These are phyloP conservation scores for Lathyrus tuberosus DNA, from an alignment of 306 rosid genomes.

Conservation along the genomic window DNA sequence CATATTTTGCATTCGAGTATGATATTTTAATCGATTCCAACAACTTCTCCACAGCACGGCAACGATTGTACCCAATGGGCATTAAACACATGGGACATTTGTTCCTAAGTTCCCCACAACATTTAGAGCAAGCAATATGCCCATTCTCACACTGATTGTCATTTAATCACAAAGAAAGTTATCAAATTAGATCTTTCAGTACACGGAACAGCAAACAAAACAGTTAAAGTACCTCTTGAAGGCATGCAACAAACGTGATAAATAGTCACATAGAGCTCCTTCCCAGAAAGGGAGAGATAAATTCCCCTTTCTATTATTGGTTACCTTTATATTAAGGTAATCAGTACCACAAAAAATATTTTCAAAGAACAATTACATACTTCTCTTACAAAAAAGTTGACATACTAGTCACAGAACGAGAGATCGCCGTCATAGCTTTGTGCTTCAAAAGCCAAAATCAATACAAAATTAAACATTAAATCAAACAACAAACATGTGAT, in stretches of 20 bases:
- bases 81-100: slow-evolving; percentile 68
- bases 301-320: not conserved
- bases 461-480: too few species aligned
- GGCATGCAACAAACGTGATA: not conserved
- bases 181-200: slow-evolving; percentile 6
- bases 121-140: slow-evolving; percentile 71
- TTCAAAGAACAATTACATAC: not conserved
- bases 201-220: slow-evolving; percentile 6
- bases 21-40: slow-evolving; percentile 64
- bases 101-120: slow-evolving; percentile 53
- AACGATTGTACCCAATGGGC: slow-evolving; percentile 76
- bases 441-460: not conserved
- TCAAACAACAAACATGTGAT: not conserved
- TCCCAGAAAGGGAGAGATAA: not conserved
- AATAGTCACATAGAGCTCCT: not conserved
- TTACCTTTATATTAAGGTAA: not conserved
- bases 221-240: not conserved
- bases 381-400: not conserved
- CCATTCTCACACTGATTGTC: slow-evolving; percentile 88
- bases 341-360: not conserved
- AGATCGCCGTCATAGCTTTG: not conserved
- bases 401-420: not conserved
- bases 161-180: slow-evolving; percentile 35
- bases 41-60: slow-evolving; percentile 75
- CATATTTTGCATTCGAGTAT: slow-evolving; percentile 56